Conservation (phyloP, 2,329 filamentous ascomycete genomes). For the Trichoderma harzianum region DNA sequence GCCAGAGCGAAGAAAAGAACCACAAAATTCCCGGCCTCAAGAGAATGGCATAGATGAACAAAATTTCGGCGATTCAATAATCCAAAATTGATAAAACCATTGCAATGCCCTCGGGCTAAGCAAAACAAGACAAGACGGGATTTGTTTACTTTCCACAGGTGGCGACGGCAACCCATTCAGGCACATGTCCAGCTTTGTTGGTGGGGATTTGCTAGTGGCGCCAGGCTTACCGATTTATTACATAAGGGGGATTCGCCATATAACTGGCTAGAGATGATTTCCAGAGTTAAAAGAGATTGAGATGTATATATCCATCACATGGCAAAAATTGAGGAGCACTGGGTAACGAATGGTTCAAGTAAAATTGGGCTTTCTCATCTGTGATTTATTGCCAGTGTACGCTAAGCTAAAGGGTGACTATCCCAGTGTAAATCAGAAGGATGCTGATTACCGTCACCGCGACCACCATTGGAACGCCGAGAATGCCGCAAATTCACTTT, state of each 20-base stretch:
- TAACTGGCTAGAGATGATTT: neutral
- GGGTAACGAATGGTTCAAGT: neutral
- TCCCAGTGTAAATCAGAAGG: conserved; percentile 30
- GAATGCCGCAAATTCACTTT: conserved; percentile 29
- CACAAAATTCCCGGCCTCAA: neutral
- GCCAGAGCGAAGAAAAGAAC: neutral
- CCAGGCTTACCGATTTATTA: neutral
- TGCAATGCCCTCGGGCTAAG: neutral
- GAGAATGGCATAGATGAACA: neutral
- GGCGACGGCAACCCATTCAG: neutral
- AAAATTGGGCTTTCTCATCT: conserved; percentile 16
- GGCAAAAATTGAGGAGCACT: neutral
- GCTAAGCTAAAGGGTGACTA: conserved; percentile 27
- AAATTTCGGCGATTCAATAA: neutral
- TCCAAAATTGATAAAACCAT: neutral
- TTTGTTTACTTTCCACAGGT: conserved; percentile 9
- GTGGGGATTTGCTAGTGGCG: neutral
- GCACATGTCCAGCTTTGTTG: neutral
- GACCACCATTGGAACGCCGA: conserved; percentile 35
- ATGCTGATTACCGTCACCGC: conserved; percentile 38
- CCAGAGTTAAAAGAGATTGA: neutral
- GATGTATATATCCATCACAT: neutral
- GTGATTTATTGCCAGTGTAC: conserved; percentile 35
- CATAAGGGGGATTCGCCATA: neutral
- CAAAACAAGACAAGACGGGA: neutral